These are phyloP conservation scores for Davidsoniella australis DNA, from an alignment of 2,329 filamentous ascomycete species.

Conservation along the genomic window DNA sequence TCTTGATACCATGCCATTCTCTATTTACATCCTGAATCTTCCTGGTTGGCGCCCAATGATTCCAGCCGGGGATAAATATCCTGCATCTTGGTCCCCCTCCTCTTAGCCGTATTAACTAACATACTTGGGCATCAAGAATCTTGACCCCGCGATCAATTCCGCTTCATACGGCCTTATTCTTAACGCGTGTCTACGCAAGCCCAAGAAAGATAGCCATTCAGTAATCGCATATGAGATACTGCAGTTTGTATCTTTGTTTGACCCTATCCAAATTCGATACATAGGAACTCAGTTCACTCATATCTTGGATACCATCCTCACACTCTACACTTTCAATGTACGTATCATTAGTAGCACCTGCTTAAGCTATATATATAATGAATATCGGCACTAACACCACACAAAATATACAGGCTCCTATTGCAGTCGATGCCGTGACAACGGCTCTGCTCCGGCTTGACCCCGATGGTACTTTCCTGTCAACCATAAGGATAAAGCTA, in stretches of 20 bases:
- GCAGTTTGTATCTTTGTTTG: constrained; percentile 31
- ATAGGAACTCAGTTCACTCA: constrained; percentile 26
- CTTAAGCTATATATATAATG: not conserved
- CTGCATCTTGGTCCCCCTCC: not conserved
- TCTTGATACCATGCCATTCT: not conserved
- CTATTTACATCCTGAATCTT: not conserved
- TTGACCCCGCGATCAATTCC: constrained; percentile 32
- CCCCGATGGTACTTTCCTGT: constrained; percentile 48
- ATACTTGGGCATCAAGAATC: constrained; percentile 19
- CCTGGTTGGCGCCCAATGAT: not conserved
- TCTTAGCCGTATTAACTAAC: not conserved
- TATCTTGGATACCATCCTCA: constrained; percentile 26
- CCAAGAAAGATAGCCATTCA: not conserved
- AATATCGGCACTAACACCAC: not conserved
- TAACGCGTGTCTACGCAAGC: constrained; percentile 16
- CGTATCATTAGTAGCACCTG: constrained; percentile 12
- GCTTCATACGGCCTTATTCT: constrained; percentile 35
- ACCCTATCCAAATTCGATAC: constrained; percentile 35
- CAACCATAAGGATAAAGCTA: constrained; percentile 41
- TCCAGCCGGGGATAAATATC: not conserved
- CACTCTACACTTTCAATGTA: constrained; percentile 27
- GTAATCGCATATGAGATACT: constrained; percentile 22
- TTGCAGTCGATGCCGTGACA: constrained; percentile 29
- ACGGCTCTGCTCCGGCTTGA: constrained; percentile 48
- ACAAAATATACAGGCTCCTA: constrained; percentile 22